These are phyloP conservation scores for Fusarium sp. DNA, from an alignment of 2,329 filamentous ascomycete species.

Conservation along the genomic window DNA sequence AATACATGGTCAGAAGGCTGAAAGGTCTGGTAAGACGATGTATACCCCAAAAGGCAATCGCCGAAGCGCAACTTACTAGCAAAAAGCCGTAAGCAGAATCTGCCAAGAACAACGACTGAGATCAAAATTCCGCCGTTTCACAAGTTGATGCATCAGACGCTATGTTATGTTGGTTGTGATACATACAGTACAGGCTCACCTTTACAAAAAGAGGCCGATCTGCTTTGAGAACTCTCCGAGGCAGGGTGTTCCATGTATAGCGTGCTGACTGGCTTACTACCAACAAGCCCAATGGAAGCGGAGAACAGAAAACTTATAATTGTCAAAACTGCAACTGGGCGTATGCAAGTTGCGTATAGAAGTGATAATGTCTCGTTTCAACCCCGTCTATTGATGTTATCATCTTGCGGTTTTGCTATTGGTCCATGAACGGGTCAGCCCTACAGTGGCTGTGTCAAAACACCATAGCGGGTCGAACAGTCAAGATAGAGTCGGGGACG, in stretches of 20 bases:
- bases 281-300: background rate
- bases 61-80: background rate
- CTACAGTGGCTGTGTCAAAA: constrained; percentile 30
- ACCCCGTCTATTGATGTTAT: background rate
- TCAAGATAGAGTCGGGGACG: background rate
- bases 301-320: background rate
- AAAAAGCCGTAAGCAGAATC: constrained; percentile 16
- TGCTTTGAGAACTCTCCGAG: background rate
- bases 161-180: background rate
- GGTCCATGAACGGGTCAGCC: constrained; percentile 23
- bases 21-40: constrained; percentile 15
- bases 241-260: background rate
- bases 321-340: constrained; percentile 3
- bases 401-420: background rate
- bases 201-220: background rate
- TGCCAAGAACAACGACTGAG: background rate
- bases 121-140: background rate
- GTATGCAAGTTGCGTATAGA: background rate
- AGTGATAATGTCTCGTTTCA: background rate
- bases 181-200: background rate
- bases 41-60: constrained; percentile 28
- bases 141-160: constrained; percentile 8
- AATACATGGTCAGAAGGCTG: background rate
- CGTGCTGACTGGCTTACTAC: constrained; percentile 34
- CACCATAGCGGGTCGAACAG: constrained; percentile 1